Evolutionary conservation across 208 protist genomes (phyloP).

Genomic region (Leishmania turanica): DNA sequence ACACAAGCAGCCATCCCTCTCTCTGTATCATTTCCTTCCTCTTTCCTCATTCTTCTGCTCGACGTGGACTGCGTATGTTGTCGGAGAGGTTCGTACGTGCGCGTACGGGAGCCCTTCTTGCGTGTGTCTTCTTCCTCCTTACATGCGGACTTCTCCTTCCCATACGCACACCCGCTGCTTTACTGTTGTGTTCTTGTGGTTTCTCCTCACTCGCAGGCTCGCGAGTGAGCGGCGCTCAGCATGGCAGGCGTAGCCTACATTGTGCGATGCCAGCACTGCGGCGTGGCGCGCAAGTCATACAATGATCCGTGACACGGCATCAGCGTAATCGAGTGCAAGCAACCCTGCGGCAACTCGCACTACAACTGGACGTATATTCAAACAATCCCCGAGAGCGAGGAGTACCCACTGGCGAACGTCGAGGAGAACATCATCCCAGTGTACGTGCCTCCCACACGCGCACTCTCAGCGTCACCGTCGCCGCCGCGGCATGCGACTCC

Average conservation of each 20-base stretch:
- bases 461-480: background rate
- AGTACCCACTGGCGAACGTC: conserved; percentile 15
- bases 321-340: conserved; percentile 56
- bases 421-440: conserved; percentile 12
- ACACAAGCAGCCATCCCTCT: background rate
- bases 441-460: conserved; percentile 9
- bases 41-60: background rate
- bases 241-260: conserved; percentile 34
- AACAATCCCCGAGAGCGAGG: conserved; percentile 19
- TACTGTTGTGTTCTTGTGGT: background rate
- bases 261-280: conserved; percentile 50
- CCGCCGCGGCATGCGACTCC: background rate
- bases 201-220: background rate
- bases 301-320: conserved; percentile 44
- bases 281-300: conserved; percentile 47
- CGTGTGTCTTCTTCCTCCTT: too few species aligned
- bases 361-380: conserved; percentile 47
- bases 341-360: conserved; percentile 44
- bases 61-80: background rate
- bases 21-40: background rate
- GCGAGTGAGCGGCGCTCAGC: background rate
- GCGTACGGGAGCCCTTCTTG: background rate
- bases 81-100: background rate
- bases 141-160: background rate
- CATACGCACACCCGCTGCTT: background rate